These are phyloP conservation scores for Claviceps monticola DNA, from an alignment of 2,329 filamentous ascomycete species.

Conservation along the genomic window DNA sequence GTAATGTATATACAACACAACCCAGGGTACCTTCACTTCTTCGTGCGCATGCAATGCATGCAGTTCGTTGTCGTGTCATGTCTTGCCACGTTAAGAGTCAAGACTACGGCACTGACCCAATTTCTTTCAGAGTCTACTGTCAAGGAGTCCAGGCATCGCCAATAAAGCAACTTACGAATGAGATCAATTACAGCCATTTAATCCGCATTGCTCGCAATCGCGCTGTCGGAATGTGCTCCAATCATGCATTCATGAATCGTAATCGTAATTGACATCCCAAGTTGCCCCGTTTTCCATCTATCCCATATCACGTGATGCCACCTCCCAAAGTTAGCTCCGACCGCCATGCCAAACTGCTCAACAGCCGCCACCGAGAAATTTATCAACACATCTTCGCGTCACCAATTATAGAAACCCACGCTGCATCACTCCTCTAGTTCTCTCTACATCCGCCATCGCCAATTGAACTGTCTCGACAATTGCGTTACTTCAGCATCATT, in stretches of 20 bases:
- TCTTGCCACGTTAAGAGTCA: background rate
- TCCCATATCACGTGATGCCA: constrained; percentile 7
- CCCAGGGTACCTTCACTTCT: background rate
- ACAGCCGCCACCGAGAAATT: constrained; percentile 28
- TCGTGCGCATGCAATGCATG: background rate
- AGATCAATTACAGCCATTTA: no score
- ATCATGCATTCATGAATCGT: constrained; percentile 3
- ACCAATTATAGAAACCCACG: background rate
- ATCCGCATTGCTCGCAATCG: no score
- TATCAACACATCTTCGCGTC: constrained; percentile 20
- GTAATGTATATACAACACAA: background rate
- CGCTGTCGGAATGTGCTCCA: background rate
- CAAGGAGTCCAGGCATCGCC: no score
- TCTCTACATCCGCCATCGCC: constrained; percentile 5
- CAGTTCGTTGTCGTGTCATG: background rate
- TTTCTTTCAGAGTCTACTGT: no score
- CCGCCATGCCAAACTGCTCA: constrained; percentile 11
- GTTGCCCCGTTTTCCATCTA: background rate
- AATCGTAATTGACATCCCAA: background rate
- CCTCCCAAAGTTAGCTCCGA: constrained; percentile 13
- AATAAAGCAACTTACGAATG: no score
- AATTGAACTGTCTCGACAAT: background rate
- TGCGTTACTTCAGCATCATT: background rate
- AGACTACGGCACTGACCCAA: background rate
- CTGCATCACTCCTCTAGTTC: background rate